A percentile compares a stretch with the other conserved stretches of the same genome.
Conservation (phyloP, 257 asterid species). For the Nicotiana tomentosiformis region DNA sequence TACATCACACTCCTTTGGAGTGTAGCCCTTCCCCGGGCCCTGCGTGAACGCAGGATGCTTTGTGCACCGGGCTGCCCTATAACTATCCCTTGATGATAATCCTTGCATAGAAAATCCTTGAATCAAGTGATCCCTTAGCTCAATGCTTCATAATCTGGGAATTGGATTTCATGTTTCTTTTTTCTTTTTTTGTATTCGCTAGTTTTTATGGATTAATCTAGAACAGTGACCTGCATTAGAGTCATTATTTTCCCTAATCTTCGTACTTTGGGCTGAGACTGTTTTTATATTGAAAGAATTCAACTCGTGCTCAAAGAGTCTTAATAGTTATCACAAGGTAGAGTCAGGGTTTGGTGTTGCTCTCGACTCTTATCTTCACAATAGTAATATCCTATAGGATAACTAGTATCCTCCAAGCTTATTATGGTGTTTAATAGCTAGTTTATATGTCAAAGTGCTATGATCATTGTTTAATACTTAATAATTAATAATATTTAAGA, state of each 20-base stretch:
- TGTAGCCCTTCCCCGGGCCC: too few species aligned
- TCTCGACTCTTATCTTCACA: background rate
- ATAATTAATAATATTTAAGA: background rate
- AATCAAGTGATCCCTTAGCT: background rate
- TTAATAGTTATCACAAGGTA: background rate
- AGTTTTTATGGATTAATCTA: background rate
- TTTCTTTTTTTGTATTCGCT: background rate
- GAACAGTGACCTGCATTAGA: background rate
- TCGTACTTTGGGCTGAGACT: background rate
- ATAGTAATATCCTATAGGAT: background rate
- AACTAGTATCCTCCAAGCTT: background rate
- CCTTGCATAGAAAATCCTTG: background rate
- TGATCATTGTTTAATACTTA: background rate
- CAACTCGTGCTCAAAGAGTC: background rate
- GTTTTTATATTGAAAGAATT: background rate
- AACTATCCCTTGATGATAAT: background rate
- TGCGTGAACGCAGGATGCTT: too few species aligned
- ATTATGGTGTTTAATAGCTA: background rate
- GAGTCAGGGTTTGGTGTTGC: background rate
- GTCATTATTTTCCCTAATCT: background rate
- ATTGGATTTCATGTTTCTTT: background rate
- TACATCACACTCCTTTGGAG: too few species aligned
- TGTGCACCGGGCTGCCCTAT: background rate
- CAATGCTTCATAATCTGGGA: background rate
- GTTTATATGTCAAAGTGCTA: background rate